Evolutionary conservation across 345 rosid genomes (phyloP).

Genomic region (Eucalyptus grandis): DNA sequence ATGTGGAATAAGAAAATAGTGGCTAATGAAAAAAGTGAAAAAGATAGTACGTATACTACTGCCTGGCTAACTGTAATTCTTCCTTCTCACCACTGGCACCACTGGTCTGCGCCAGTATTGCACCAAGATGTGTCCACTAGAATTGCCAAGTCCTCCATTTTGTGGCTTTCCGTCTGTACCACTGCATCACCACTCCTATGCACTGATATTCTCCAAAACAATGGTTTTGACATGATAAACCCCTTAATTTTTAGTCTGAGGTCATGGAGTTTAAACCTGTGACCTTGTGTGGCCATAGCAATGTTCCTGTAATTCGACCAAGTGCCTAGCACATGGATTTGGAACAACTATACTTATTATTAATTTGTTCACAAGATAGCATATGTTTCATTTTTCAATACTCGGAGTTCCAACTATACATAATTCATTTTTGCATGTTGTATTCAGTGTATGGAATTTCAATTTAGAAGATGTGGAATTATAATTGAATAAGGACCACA

Average conservation of each 20-base stretch:
- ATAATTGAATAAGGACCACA: background rate
- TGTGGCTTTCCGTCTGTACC: background rate
- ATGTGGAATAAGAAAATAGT: background rate
- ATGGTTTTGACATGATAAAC: background rate
- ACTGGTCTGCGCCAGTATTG: background rate
- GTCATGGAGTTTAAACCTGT: background rate
- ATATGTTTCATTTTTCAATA: background rate
- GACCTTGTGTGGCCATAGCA: background rate
- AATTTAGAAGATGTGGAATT: background rate
- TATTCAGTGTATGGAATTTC: background rate
- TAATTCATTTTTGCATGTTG: background rate
- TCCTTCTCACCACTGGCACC: background rate
- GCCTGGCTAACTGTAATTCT: background rate
- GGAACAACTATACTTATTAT: background rate
- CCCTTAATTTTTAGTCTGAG: background rate
- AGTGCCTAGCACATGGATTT: background rate
- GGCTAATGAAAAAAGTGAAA: background rate
- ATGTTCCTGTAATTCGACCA: background rate
- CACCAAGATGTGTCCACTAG: background rate
- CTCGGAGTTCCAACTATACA: background rate
- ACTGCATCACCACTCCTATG: background rate
- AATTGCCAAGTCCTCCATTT: background rate
- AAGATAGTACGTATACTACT: background rate
- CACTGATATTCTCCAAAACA: background rate
- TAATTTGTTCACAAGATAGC: background rate